A percentile compares a stretch with the other conserved stretches of the same genome.
These are phyloP conservation scores for Euclidium syriacum DNA, from an alignment of 345 rosid species.

Conservation along the genomic window DNA sequence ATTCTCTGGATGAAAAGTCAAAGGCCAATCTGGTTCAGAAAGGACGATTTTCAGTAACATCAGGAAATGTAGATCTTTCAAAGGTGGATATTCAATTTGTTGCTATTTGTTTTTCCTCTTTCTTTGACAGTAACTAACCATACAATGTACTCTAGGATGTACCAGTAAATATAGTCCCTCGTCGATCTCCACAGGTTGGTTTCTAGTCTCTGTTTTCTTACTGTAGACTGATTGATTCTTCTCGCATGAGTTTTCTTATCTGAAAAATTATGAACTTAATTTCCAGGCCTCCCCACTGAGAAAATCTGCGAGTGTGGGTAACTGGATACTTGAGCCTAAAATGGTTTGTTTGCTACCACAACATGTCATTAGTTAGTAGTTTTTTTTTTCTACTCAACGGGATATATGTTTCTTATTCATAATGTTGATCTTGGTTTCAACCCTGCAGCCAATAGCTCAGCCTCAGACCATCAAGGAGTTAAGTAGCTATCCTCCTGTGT, in stretches of 20 bases:
- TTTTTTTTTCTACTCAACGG: background rate
- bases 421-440: slow-evolving; percentile 10
- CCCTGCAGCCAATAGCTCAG: slow-evolving; percentile 50
- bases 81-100: slow-evolving; percentile 52
- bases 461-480: slow-evolving; percentile 54
- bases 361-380: background rate
- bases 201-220: slow-evolving; percentile 22
- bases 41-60: slow-evolving; percentile 97
- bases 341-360: slow-evolving; percentile 27
- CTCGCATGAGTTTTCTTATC: slow-evolving; percentile 15
- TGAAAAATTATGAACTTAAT: slow-evolving; percentile 21
- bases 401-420: background rate
- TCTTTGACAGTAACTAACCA: slow-evolving; percentile 39
- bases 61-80: slow-evolving; percentile 87
- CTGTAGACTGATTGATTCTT: background rate
- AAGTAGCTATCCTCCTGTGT: slow-evolving; percentile 30
- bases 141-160: slow-evolving; percentile 63
- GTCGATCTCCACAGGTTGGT: slow-evolving; percentile 84
- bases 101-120: slow-evolving; percentile 10
- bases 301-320: slow-evolving; percentile 97
- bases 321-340: slow-evolving; percentile 72
- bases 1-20: slow-evolving; percentile 86
- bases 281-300: slow-evolving; percentile 77
- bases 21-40: slow-evolving; percentile 92
- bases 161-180: slow-evolving; percentile 72